These are phyloP conservation scores for Diaporthe amygdali DNA, from an alignment of 2,329 filamentous ascomycete species.

Conservation along the genomic window DNA sequence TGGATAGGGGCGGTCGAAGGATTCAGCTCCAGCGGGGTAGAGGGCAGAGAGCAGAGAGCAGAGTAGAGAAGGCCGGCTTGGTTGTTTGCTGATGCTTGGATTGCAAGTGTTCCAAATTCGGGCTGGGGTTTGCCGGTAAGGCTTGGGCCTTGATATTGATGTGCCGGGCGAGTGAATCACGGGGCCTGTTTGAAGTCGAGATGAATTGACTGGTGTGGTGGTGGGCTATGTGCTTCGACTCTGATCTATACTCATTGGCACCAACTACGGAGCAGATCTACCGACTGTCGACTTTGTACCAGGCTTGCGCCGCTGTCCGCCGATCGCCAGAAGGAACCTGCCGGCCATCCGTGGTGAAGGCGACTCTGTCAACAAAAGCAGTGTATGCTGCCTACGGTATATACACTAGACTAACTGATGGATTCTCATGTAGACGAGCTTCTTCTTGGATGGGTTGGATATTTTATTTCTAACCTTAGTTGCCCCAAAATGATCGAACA, in stretches of 20 bases:
- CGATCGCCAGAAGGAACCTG: neutral
- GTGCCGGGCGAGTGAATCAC: neutral
- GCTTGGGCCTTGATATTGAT: neutral
- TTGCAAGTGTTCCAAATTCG: neutral
- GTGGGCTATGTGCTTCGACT: neutral
- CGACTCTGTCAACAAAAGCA: neutral
- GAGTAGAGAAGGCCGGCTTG: neutral
- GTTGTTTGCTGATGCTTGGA: neutral
- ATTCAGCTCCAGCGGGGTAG: neutral
- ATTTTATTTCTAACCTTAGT: neutral
- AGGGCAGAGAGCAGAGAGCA: neutral
- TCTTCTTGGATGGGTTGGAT: neutral
- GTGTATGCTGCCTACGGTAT: neutral
- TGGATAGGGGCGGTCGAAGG: neutral
- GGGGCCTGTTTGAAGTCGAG: neutral
- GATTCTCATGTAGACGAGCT: neutral
- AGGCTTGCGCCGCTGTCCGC: constrained; percentile 12
- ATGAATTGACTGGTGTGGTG: neutral
- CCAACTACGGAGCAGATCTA: neutral
- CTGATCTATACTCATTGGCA: neutral
- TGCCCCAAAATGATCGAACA: neutral
- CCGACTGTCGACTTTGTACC: neutral
- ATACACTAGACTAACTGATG: no score
- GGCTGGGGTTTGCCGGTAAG: neutral
- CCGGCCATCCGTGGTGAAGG: neutral